Base-by-base conservation (phyloP, 495 filamentous ascomycete genomes). In the Penicillium robsamsonii region DNA sequence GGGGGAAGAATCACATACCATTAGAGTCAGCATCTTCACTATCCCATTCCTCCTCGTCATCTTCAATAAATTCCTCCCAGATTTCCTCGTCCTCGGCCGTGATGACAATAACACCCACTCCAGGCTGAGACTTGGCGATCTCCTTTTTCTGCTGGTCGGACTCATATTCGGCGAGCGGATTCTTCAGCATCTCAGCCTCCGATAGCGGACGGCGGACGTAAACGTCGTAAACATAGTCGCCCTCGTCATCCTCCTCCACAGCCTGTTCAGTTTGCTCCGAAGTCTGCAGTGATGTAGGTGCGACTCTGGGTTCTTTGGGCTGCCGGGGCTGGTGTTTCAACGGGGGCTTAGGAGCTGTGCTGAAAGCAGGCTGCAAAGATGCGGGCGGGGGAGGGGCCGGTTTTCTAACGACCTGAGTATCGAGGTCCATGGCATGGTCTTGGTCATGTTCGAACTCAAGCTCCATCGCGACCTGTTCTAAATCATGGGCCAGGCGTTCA, bases 1-100 rank as follows among this genome's bases (percentile, higher is more conserved):
- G 20, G 45, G 15, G 18, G 9, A 30, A 30, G 0, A 50, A 38
- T 11, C 4, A 59, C 67, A 59, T 61, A 84, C 82, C 84, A 58
- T 86, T 84, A 24, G 82, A 82, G 55, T 85, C 82, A 15, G 82
- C 83, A 51, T 85, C 81, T 35, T 86, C 84, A 47, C 77, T 82
- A 57, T 84, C 75, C 76, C 76, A 83, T 35, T 79, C 83, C 49
- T 82, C 83, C 13, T 81, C 75, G 5, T 79, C 72, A 6, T 80
- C 72, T 47, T 84, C 80, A 20, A 73, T 70, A 62, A 80, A 85
- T 24, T 75, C 65, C 46, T 83, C 79, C 84, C 84, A 87, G 11
- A 79, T 64, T 13, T 78, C 65, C 60, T 85, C 74, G 54, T 87
- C 81, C 48, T 85, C 82, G 1, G 76, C 73, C 7, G 74, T 77